These are phyloP conservation scores for Hondaea fermentalgiana DNA, from an alignment of 108 stramenopile genomes.

Conservation along the genomic window DNA sequence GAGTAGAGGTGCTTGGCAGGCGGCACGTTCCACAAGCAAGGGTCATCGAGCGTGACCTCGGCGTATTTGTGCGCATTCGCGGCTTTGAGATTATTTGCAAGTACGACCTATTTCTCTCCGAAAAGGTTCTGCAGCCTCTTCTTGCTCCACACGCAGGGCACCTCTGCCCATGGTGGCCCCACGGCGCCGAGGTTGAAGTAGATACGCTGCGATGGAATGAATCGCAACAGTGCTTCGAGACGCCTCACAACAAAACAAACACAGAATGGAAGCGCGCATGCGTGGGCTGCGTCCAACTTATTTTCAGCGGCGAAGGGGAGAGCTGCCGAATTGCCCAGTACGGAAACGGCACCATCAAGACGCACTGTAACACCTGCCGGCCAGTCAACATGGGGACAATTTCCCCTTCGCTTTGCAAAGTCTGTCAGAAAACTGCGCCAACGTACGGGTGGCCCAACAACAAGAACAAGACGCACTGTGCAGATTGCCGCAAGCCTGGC, in stretches of 20 bases:
- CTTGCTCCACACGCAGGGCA: background rate
- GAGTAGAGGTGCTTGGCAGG: too few species aligned
- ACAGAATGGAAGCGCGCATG: constrained; percentile 4
- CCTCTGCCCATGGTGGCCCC: background rate
- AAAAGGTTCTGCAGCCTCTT: background rate
- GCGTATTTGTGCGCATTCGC: background rate
- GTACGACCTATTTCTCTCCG: background rate
- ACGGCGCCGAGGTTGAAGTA: background rate
- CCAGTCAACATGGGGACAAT: background rate
- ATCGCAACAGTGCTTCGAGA: background rate
- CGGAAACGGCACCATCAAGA: background rate
- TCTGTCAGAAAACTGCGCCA: background rate
- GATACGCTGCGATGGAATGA: background rate
- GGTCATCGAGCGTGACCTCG: background rate
- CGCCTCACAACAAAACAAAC: background rate
- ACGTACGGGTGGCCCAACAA: constrained; percentile 6
- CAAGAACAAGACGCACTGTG: constrained; percentile 8
- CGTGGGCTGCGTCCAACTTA: background rate
- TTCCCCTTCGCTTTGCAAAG: background rate
- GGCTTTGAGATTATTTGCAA: background rate
- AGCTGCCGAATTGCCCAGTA: background rate
- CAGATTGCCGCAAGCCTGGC: background rate
- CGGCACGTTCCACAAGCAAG: too few species aligned
- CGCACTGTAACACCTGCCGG: background rate
- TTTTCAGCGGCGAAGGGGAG: background rate